Evolutionary conservation across 177 flowering plant species (phyloP).

Genomic region (Vitis hybrid): DNA sequence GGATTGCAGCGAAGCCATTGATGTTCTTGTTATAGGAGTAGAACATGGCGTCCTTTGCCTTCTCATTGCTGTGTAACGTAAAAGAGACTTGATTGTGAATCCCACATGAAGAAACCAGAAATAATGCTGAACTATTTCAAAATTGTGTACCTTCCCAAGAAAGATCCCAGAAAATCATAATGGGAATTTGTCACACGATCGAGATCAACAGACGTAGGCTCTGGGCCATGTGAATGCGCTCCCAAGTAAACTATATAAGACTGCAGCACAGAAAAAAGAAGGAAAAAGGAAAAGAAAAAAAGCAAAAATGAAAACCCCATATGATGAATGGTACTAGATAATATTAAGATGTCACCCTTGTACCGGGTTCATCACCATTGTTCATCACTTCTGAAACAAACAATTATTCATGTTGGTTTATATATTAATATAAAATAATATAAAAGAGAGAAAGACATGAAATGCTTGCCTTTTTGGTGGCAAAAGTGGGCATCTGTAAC

Average conservation of each 20-base stretch:
- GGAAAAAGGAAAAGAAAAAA: background rate
- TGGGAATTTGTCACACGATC: constrained; percentile 33
- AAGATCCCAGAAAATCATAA: constrained; percentile 37
- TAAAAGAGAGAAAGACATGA: background rate
- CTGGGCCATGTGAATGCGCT: constrained; percentile 32
- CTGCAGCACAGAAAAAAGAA: constrained; percentile 18
- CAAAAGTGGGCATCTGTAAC: constrained; percentile 7
- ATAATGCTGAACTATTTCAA: background rate
- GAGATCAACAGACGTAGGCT: constrained; percentile 16
- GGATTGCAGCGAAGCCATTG: constrained; percentile 46
- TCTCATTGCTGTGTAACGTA: constrained; percentile 4
- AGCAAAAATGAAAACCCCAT: background rate
- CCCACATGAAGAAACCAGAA: constrained; percentile 8
- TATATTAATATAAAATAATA: too few relatives aligned
- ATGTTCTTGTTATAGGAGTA: constrained; percentile 36
- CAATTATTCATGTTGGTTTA: background rate
- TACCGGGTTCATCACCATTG: constrained; percentile 1
- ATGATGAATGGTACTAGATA: too few relatives aligned
- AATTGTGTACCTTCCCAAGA: constrained; percentile 35
- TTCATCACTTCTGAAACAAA: background rate
- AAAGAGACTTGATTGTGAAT: background rate
- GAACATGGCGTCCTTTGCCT: constrained; percentile 38
- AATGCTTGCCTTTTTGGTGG: constrained; percentile 18
- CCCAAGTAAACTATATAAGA: constrained; percentile 60
- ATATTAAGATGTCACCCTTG: too few relatives aligned